Percentiles rank a stretch among this genome's conserved stretches.
These are phyloP conservation scores for Alternaria sp. DNA, from an alignment of 2,329 filamentous ascomycete species.

Conservation along the genomic window DNA sequence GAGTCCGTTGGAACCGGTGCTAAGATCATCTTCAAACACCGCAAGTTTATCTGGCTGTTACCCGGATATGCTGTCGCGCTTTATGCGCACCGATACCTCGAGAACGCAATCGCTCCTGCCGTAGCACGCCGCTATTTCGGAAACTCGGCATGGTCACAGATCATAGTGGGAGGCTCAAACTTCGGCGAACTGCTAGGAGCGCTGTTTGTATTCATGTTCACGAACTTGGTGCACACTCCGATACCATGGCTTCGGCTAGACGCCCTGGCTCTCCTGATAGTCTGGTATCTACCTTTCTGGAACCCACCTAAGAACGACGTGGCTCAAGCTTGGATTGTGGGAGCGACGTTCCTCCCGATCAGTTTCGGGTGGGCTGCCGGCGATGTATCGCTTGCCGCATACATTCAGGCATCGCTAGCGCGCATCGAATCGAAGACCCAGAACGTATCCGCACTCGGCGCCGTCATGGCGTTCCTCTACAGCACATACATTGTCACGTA, in stretches of 20 bases:
- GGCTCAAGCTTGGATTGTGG: slow-evolving; percentile 55
- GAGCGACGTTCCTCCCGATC: slow-evolving; percentile 54
- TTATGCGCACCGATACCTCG: slow-evolving; percentile 59
- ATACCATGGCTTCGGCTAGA: slow-evolving; percentile 60
- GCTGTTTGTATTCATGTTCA: slow-evolving; percentile 57
- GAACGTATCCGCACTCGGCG: slow-evolving; percentile 57
- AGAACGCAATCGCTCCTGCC: slow-evolving; percentile 56
- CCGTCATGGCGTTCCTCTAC: slow-evolving; percentile 61
- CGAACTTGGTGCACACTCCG: slow-evolving; percentile 56
- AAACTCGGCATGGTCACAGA: slow-evolving; percentile 57
- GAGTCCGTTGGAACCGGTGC: slow-evolving; percentile 56
- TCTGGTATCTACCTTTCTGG: slow-evolving; percentile 60
- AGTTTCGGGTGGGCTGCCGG: slow-evolving; percentile 60
- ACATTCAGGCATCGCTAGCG: slow-evolving; percentile 59
- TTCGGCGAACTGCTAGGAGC: slow-evolving; percentile 59
- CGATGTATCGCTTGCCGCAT: slow-evolving; percentile 59
- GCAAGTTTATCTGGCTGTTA: slow-evolving; percentile 59
- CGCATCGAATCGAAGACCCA: slow-evolving; percentile 53
- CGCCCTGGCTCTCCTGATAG: slow-evolving; percentile 53
- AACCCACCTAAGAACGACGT: slow-evolving; percentile 50
- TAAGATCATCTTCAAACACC: slow-evolving; percentile 55
- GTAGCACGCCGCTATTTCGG: slow-evolving; percentile 57
- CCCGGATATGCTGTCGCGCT: slow-evolving; percentile 58
- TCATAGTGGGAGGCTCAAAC: slow-evolving; percentile 60
- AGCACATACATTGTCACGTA: slow-evolving; percentile 58